Evolutionary conservation across 352 stramenopile genomes (phyloP), one percentile per base, ranked within the genome.

Genomic region (Phytophthora rubi): DNA sequence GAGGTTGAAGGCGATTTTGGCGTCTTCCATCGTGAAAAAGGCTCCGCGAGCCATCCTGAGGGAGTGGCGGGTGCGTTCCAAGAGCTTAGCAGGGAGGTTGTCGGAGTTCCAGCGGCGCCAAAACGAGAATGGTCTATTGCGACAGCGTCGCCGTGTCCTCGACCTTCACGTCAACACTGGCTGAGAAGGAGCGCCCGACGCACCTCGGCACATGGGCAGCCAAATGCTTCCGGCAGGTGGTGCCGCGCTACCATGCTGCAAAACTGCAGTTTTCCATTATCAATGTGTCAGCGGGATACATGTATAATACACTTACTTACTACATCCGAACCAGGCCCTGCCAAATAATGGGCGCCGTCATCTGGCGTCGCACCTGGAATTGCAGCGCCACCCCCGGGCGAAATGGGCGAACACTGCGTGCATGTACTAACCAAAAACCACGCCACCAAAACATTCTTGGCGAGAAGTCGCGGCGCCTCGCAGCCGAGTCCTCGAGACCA

Each of bases 21-120:
- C 62, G 49, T 86, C 81, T 63, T 89, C 81, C 33, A 70, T 28
- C 28, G 77, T 86, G 63, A 85, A 80, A 62, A 79, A 71, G 1
- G 59, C 28, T 16, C 58, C 64, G 56, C 55, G 53, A 21, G 32
- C 49, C 47, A 62, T 64, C 30, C 16, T 55, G 5, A 55, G 16
- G 6, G 8, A 15, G 49, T 18, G 10, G 15, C 47, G 2, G 18
- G 16, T 13, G 26, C 12, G 12, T 1, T 26, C 23, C 23, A 26
- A 26, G 23, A 26, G 23, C 23, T 26, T 26, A 26, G 23, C 23
- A 26, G 23, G 23, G 1, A 26, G 23, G 23, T 26, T 26, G 23
- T 26, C 42, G 42, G 15, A 9, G 42, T 48, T 48, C 21, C 12
- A 13, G 33, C 33, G 13, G 33, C 33, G 15, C 7, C 33, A 35